Conservation (phyloP, 306 rosid genomes). For the Phaseolus lunatus region DNA sequence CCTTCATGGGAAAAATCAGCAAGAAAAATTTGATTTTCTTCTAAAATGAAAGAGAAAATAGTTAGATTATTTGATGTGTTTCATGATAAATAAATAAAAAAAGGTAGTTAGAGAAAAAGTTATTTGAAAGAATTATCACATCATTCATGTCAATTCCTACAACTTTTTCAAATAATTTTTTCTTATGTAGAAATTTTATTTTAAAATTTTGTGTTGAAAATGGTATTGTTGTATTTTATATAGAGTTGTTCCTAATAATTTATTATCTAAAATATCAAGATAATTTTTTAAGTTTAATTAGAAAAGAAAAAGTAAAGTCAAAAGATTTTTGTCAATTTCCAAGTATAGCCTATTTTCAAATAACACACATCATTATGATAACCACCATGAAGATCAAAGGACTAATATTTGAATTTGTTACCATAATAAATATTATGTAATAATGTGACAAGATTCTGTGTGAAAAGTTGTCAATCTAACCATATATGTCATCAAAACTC, state of each 20-base stretch:
- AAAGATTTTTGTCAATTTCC: too few species aligned
- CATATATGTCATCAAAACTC: neutral
- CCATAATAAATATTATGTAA: neutral
- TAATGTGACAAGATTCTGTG: neutral
- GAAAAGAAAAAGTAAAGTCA: too few species aligned
- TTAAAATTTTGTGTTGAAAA: too few species aligned
- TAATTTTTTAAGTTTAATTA: too few species aligned
- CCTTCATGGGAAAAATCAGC: neutral
- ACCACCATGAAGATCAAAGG: too few species aligned
- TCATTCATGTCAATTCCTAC: neutral
- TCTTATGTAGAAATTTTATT: neutral
- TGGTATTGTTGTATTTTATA: too few species aligned
- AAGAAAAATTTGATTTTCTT: neutral
- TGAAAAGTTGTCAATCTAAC: slow-evolving; percentile 16
- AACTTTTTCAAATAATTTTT: neutral
- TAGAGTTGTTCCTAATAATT: too few species aligned
- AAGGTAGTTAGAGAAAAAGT: neutral
- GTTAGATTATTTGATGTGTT: neutral
- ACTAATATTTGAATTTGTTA: too few species aligned
- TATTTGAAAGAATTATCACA: neutral
- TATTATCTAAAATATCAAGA: too few species aligned
- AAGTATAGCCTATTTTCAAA: neutral
- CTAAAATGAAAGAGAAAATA: neutral
- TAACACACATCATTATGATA: too few species aligned
- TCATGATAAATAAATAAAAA: neutral